phyloP scores from a whole-genome alignment of 441 rosid species.

The Mallotus repandus region DNA sequence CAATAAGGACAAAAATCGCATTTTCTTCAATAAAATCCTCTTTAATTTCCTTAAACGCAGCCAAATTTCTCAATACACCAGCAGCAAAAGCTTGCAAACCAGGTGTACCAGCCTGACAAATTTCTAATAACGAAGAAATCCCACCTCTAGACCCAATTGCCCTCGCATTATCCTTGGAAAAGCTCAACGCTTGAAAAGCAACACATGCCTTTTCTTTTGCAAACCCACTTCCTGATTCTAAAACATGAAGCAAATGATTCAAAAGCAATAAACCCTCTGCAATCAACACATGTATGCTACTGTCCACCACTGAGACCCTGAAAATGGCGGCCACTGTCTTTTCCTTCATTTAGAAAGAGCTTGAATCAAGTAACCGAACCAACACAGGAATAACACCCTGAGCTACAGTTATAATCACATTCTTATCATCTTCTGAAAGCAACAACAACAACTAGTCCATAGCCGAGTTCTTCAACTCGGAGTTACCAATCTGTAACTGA shows the following conservation, averaged over 20 bases:
- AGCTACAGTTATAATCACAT: conserved; percentile 82
- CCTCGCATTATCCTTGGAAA: conserved; percentile 74
- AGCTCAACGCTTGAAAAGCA: conserved; percentile 59
- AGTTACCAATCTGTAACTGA: conserved; percentile 71
- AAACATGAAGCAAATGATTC: conserved; percentile 69
- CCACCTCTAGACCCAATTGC: conserved; percentile 88
- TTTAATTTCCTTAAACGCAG: conserved; percentile 50
- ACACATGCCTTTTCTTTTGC: conserved; percentile 76
- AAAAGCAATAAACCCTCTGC: conserved; percentile 75
- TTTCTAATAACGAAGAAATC: conserved; percentile 71
- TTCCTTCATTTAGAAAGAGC: conserved; percentile 62
- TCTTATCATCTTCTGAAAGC: conserved; percentile 71
- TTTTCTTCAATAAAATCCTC: conserved; percentile 76
- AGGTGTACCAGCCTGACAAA: conserved; percentile 78
- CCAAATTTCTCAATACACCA: conserved; percentile 73
- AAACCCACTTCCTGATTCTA: conserved; percentile 52
- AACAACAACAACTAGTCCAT: conserved; percentile 60
- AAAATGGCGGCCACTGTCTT: conserved; percentile 68
- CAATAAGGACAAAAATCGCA: conserved; percentile 53
- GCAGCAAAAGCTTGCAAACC: conserved; percentile 85
- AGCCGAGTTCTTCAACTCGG: conserved; percentile 67
- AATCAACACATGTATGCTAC: conserved; percentile 66
- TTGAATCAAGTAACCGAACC: conserved; percentile 66
- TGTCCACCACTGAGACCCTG: conserved; percentile 68
- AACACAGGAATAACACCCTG: conserved; percentile 88